Evolutionary conservation across 164 flowering plant species (phyloP).

Genomic region (Berberis thunbergii): DNA sequence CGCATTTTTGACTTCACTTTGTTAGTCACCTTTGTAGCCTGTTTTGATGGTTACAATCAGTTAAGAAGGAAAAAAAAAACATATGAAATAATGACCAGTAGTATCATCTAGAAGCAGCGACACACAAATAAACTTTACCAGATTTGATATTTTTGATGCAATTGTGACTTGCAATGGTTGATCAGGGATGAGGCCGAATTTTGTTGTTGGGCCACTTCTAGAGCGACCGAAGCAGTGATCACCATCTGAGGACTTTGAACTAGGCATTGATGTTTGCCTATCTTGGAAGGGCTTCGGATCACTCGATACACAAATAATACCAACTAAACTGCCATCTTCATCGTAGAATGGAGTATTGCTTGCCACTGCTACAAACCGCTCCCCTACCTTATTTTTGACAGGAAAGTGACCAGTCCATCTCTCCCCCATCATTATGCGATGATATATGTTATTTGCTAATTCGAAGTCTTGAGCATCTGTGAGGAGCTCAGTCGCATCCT

Average conservation of each 20-base stretch:
- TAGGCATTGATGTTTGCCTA: constrained; percentile 13
- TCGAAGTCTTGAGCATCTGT: constrained; percentile 39
- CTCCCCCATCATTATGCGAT: constrained; percentile 52
- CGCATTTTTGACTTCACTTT: constrained; percentile 63
- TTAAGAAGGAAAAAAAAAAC: constrained; percentile 14
- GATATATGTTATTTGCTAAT: constrained; percentile 36
- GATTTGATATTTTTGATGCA: constrained; percentile 77
- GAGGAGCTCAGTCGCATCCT: constrained; percentile 51
- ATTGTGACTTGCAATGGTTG: constrained; percentile 84
- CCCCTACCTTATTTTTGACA: constrained; percentile 60
- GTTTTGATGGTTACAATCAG: constrained; percentile 13
- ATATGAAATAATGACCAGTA: not conserved
- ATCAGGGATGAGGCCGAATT: constrained; percentile 60
- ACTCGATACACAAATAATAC: constrained; percentile 72
- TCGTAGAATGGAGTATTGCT: constrained; percentile 83
- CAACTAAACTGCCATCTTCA: constrained; percentile 68
- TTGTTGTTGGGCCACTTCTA: constrained; percentile 29
- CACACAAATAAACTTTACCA: constrained; percentile 39
- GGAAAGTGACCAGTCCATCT: constrained; percentile 89
- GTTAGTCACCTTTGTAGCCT: constrained; percentile 80
- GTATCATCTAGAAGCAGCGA: not conserved
- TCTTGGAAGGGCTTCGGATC: constrained; percentile 59
- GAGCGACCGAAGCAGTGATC: constrained; percentile 32
- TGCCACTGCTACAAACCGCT: constrained; percentile 37
- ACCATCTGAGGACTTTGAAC: constrained; percentile 19